These are phyloP conservation scores for Aspergillus incahuasiensis DNA, from an alignment of 495 filamentous ascomycete genomes.

Conservation along the genomic window DNA sequence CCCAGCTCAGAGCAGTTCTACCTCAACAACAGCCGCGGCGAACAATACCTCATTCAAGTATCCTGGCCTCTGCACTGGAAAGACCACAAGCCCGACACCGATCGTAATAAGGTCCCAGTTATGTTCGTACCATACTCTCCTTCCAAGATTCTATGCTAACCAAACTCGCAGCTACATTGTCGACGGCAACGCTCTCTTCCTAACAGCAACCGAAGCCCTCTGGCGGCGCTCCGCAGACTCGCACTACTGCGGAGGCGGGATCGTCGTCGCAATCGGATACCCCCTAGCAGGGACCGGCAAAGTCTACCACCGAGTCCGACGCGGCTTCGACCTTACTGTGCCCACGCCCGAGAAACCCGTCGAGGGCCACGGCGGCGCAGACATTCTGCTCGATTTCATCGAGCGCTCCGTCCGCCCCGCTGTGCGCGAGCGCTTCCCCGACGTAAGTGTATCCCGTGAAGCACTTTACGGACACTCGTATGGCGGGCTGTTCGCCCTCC, in stretches of 20 bases:
- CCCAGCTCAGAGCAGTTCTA: conserved; percentile 27
- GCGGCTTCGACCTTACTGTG: conserved; percentile 21
- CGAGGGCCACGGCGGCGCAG: conserved; percentile 19
- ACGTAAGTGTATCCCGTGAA: conserved; percentile 11
- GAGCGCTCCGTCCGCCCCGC: conserved; percentile 15
- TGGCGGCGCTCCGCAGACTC: conserved; percentile 21
- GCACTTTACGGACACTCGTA: conserved; percentile 26
- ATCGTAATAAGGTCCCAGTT: conserved; percentile 13
- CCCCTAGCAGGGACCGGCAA: conserved; percentile 16
- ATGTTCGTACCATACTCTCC: conserved; percentile 13
- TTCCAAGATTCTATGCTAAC: background rate
- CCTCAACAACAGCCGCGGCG: conserved; percentile 16
- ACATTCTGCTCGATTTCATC: conserved; percentile 25
- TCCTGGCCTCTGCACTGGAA: conserved; percentile 27
- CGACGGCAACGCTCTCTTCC: conserved; percentile 26
- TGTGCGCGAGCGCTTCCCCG: conserved; percentile 17
- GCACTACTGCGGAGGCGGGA: conserved; percentile 16
- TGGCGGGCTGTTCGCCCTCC: conserved; percentile 22
- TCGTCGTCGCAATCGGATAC: conserved; percentile 27
- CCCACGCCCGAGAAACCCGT: conserved; percentile 9
- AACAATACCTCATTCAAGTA: conserved; percentile 22
- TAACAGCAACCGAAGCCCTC: conserved; percentile 25
- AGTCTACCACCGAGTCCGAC: conserved; percentile 16
- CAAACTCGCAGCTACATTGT: conserved; percentile 24
- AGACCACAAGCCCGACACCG: conserved; percentile 2